phyloP scores from a whole-genome alignment of 257 asterid genomes.

The Jacaranda copaia region DNA sequence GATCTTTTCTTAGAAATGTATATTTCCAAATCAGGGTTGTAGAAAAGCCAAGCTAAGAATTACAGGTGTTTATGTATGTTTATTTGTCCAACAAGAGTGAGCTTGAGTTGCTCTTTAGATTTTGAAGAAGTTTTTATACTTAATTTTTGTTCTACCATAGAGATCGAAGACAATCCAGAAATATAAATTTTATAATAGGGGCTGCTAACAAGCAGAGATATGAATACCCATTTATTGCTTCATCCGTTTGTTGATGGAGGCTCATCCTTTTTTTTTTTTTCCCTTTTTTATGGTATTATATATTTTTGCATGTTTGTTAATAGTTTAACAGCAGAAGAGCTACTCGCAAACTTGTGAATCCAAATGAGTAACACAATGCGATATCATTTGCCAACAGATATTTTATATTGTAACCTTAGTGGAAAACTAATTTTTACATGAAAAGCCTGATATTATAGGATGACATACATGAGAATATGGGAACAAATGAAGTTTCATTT shows the following conservation, averaged over 20 bases:
- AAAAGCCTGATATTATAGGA: background rate
- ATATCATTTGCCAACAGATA: no score
- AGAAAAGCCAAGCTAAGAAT: background rate
- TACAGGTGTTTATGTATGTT: background rate
- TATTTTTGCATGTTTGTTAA: background rate
- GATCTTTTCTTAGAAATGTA: background rate
- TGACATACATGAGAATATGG: background rate
- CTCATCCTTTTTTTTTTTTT: background rate
- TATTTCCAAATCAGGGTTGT: background rate
- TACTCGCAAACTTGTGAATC: no score
- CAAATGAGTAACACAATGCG: no score
- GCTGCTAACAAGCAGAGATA: background rate
- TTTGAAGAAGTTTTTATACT: background rate
- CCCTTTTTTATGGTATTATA: background rate
- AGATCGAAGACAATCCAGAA: background rate
- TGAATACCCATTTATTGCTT: no score
- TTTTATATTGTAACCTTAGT: background rate
- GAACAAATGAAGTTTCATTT: background rate
- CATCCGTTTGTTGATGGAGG: background rate
- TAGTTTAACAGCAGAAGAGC: background rate
- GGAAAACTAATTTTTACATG: background rate
- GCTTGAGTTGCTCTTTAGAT: background rate
- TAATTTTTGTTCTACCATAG: background rate
- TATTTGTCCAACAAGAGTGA: background rate
- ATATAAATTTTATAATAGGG: background rate